Evolutionary conservation across 1,139 yeast species (phyloP).

Genomic region (Taiozyma sp.): DNA sequence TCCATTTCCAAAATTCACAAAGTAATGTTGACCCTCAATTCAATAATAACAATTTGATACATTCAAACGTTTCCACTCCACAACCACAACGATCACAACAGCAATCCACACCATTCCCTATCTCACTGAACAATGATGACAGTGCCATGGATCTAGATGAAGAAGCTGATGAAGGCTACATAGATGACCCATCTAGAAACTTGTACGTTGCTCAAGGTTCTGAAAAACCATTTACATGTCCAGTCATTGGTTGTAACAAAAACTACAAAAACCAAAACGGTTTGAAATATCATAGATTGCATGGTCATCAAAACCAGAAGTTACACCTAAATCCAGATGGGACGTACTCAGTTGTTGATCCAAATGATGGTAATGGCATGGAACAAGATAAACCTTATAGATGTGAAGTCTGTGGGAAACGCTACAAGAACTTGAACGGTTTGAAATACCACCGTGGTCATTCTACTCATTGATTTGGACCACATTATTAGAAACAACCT

Average conservation of each 20-base stretch:
- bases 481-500: not conserved
- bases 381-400: slow-evolving; percentile 98
- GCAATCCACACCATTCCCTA: slow-evolving; percentile 21
- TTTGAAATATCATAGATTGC: slow-evolving; percentile 88
- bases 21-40: slow-evolving; percentile 1
- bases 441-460: slow-evolving; percentile 97
- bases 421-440: slow-evolving; percentile 94
- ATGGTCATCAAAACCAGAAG: slow-evolving; percentile 96
- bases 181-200: slow-evolving; percentile 92
- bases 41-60: not conserved
- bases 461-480: slow-evolving; percentile 69
- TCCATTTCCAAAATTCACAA: slow-evolving; percentile 5
- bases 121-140: slow-evolving; percentile 26
- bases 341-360: slow-evolving; percentile 86
- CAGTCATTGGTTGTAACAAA: slow-evolving; percentile 97
- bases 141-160: slow-evolving; percentile 29
- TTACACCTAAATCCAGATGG: slow-evolving; percentile 91
- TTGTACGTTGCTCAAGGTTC: slow-evolving; percentile 91
- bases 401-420: slow-evolving; percentile 96
- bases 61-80: not conserved
- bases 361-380: slow-evolving; percentile 89
- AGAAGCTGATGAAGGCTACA: slow-evolving; percentile 51
- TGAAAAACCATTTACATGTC: slow-evolving; percentile 94
- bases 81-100: slow-evolving; percentile 6
- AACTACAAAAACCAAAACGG: slow-evolving; percentile 98